These are phyloP conservation scores for Peronospora destructor DNA, from an alignment of 352 stramenopile genomes.

Conservation along the genomic window DNA sequence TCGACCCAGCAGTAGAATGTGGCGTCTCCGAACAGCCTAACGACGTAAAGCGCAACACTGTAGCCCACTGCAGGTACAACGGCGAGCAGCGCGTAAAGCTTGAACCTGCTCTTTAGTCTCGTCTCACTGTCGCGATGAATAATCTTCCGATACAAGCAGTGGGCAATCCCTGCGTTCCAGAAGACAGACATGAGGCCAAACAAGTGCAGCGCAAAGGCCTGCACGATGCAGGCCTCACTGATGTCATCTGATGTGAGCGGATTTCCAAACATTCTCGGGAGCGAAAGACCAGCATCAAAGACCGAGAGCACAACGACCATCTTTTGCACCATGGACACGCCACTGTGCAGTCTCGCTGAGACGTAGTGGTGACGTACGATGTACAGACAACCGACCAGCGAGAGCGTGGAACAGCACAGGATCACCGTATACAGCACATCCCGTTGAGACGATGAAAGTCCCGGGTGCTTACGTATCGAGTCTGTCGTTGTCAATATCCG, in stretches of 20 bases:
- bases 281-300: constrained; percentile 40
- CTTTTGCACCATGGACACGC: constrained; percentile 49
- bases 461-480: neutral
- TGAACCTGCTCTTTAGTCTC: constrained; percentile 49
- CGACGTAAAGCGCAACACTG: constrained; percentile 34
- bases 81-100: constrained; percentile 46
- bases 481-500: neutral
- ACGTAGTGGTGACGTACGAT: constrained; percentile 44
- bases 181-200: constrained; percentile 54
- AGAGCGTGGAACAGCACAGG: constrained; percentile 34
- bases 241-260: constrained; percentile 16
- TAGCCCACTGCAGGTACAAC: constrained; percentile 36
- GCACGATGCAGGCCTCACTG: constrained; percentile 32
- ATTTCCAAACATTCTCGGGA: constrained; percentile 48
- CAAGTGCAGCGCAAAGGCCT: constrained; percentile 49
- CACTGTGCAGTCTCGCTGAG: constrained; percentile 23
- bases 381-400: constrained; percentile 39
- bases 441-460: constrained; percentile 27
- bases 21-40: constrained; percentile 33
- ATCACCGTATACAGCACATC: constrained; percentile 32
- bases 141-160: constrained; percentile 68
- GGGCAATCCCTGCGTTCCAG: constrained; percentile 65
- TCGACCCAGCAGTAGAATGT: constrained; percentile 78
- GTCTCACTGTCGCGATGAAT: constrained; percentile 61
- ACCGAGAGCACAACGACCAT: constrained; percentile 71